Evolutionary conservation across 2,329 filamentous ascomycete genomes (phyloP).

Genomic region (Neofusicoccum parvum): DNA sequence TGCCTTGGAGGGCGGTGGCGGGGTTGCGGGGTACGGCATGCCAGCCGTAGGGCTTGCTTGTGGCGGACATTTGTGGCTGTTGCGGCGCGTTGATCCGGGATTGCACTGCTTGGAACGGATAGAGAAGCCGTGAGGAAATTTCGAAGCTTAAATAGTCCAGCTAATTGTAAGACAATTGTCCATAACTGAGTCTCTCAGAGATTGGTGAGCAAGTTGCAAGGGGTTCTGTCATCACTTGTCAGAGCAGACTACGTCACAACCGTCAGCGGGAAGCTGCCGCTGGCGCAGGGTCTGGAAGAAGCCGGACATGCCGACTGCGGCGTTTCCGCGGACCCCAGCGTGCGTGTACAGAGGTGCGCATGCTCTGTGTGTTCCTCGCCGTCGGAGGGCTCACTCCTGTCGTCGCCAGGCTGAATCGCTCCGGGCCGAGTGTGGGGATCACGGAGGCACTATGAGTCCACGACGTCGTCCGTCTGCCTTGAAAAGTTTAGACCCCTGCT

Average conservation of each 20-base stretch:
- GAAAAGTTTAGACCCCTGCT: not conserved
- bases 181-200: not conserved
- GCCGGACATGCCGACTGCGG: not conserved
- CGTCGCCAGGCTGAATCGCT: not conserved
- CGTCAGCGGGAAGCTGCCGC: not conserved
- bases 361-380: no score
- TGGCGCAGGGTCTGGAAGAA: not conserved
- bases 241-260: not conserved
- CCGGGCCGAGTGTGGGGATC: not conserved
- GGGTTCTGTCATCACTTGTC: not conserved
- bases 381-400: no score
- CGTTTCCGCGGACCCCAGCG: not conserved
- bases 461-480: not conserved
- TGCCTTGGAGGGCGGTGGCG: conserved; percentile 25
- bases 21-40: conserved; percentile 32
- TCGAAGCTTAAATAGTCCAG: not conserved
- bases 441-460: not conserved
- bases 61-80: not conserved
- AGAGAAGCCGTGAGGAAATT: no score
- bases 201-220: conserved; percentile 10
- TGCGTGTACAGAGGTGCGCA: no score
- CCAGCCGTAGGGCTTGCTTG: conserved; percentile 30
- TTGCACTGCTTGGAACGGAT: no score
- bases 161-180: not conserved
- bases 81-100: not conserved